Percentiles rank a stretch among this genome's conserved stretches.
phyloP scores from a whole-genome alignment of 2,329 filamentous ascomycete species.

The Neodidymelliopsis sp. region DNA sequence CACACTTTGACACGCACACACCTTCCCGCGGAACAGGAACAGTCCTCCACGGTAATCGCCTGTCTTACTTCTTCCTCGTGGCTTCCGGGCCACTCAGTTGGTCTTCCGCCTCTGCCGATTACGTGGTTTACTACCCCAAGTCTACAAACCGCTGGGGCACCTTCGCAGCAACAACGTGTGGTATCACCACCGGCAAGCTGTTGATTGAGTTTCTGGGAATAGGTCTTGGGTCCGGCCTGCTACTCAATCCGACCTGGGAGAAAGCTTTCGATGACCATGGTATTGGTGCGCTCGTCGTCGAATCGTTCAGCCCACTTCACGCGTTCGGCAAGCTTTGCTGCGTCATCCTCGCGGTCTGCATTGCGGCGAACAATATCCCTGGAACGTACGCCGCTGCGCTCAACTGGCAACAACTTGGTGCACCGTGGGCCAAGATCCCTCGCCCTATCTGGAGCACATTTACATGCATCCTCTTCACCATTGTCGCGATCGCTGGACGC shows the following conservation, averaged over 20 bases:
- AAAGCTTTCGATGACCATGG: constrained; percentile 63
- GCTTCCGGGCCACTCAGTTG: constrained; percentile 69
- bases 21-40: constrained; percentile 57
- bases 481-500: constrained; percentile 72
- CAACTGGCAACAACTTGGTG: constrained; percentile 70
- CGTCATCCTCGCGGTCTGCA: constrained; percentile 69
- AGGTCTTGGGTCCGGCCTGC: constrained; percentile 66
- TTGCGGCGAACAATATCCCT: constrained; percentile 74
- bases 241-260: constrained; percentile 60
- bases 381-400: constrained; percentile 72
- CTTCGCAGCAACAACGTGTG: constrained; percentile 62
- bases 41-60: constrained; percentile 61
- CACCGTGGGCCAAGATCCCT: constrained; percentile 66
- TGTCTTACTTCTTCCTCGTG: constrained; percentile 74
- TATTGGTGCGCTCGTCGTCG: constrained; percentile 66
- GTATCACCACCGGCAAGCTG: constrained; percentile 63
- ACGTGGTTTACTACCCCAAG: constrained; percentile 69
- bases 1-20: constrained; percentile 62
- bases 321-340: constrained; percentile 76
- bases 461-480: constrained; percentile 57
- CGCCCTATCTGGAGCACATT: constrained; percentile 72
- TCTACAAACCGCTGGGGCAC: constrained; percentile 59
- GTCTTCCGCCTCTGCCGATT: constrained; percentile 67
- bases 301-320: constrained; percentile 65
- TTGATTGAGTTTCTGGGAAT: constrained; percentile 68